These are phyloP conservation scores for Odontarrhena argentea DNA, from an alignment of 345 rosid species.

Conservation along the genomic window DNA sequence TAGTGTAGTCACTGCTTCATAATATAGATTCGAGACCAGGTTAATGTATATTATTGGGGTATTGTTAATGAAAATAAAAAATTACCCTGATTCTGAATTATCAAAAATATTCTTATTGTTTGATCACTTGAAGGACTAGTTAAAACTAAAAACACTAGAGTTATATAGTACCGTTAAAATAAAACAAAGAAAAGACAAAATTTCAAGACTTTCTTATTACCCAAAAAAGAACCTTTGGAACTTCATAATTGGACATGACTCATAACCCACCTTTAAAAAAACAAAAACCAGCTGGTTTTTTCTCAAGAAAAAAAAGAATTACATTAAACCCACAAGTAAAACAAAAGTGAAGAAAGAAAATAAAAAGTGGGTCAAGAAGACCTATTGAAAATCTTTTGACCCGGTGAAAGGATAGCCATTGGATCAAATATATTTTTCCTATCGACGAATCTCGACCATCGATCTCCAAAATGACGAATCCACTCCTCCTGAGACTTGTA, in stretches of 20 bases:
- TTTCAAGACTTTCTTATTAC: not conserved
- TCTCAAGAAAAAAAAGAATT: constrained; percentile 14
- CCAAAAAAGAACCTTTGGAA: not conserved
- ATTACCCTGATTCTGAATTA: not conserved
- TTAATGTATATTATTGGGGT: no score
- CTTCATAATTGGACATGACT: constrained; percentile 26
- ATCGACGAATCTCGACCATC: constrained; percentile 69
- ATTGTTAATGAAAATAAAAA: no score
- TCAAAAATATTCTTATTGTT: not conserved
- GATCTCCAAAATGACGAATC: constrained; percentile 78
- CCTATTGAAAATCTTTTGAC: constrained; percentile 79
- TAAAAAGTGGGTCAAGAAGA: constrained; percentile 26
- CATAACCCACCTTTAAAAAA: not conserved
- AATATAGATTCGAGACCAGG: no score
- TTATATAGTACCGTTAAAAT: no score
- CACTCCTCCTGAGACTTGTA: constrained; percentile 75
- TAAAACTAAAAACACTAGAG: not conserved
- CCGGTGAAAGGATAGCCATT: constrained; percentile 85
- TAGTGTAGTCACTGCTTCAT: no score
- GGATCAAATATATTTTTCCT: constrained; percentile 77
- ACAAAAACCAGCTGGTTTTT: not conserved
- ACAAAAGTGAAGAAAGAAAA: not conserved
- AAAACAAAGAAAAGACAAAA: not conserved
- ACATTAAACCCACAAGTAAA: constrained; percentile 21
- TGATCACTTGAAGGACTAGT: not conserved